A percentile compares a stretch with the other conserved stretches of the same genome.
These are phyloP conservation scores for Cymbopogon flexuosus DNA, from an alignment of 202 grass and related monocot species.

Conservation along the genomic window DNA sequence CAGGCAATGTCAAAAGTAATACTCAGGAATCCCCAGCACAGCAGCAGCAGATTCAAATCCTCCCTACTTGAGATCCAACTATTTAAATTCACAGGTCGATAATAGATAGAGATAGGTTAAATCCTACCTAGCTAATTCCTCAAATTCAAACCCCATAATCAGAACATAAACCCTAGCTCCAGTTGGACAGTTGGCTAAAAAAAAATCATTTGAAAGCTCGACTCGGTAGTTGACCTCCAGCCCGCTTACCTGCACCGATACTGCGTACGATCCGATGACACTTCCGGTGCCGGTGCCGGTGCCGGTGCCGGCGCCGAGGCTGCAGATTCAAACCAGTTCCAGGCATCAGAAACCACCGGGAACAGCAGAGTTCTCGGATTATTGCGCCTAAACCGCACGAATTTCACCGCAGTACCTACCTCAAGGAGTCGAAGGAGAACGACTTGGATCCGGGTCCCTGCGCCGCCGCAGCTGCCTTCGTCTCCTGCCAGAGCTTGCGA, in stretches of 20 bases:
- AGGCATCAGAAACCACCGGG: constrained; percentile 3
- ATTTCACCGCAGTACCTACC: constrained; percentile 15
- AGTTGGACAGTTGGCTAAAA: background rate
- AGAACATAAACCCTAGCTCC: constrained; percentile 19
- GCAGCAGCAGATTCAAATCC: background rate
- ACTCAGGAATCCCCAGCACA: background rate
- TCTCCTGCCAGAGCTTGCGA: constrained; percentile 48
- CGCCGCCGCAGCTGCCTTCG: constrained; percentile 39
- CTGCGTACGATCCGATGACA: constrained; percentile 80
- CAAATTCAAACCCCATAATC: background rate
- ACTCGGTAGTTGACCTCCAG: background rate
- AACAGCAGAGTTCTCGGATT: background rate
- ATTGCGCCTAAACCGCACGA: background rate
- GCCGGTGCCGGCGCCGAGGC: constrained; percentile 36
- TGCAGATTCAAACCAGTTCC: constrained; percentile 35
- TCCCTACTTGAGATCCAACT: background rate
- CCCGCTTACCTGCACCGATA: constrained; percentile 70
- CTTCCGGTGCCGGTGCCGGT: constrained; percentile 43
- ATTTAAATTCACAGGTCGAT: background rate
- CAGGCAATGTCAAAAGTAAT: background rate
- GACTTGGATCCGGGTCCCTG: constrained; percentile 48
- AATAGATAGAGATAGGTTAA: background rate
- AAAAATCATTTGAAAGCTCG: background rate
- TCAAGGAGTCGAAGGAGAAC: constrained; percentile 61
- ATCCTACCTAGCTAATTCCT: background rate